These are phyloP conservation scores for Boletus reticulatus DNA, from an alignment of 768 basidiomycete genomes.

Conservation along the genomic window DNA sequence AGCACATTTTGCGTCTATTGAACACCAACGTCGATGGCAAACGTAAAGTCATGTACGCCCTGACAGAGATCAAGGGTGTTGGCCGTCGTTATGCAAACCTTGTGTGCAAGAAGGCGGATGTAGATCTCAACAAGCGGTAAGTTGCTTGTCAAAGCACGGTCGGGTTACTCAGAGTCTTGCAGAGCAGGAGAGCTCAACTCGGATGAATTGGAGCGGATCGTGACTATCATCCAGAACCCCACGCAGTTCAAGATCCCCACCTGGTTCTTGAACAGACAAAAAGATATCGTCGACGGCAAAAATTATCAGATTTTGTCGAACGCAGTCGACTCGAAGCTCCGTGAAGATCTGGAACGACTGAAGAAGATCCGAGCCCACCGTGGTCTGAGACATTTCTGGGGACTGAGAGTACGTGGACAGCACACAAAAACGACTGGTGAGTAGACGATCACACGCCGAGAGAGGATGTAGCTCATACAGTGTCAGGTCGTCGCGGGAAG, in stretches of 20 bases:
- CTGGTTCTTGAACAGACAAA: slow-evolving; percentile 99
- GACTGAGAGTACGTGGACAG: slow-evolving; percentile 94
- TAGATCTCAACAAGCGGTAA: slow-evolving; percentile 97
- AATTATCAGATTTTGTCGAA: slow-evolving; percentile 95
- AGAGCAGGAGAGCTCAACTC: slow-evolving; percentile 99
- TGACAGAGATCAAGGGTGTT: slow-evolving; percentile 99
- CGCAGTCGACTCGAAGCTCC: slow-evolving; percentile 94
- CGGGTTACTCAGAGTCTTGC: slow-evolving; percentile 10
- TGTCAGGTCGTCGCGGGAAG: slow-evolving; percentile 86
- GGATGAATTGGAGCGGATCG: slow-evolving; percentile 97
- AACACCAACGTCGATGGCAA: slow-evolving; percentile 99
- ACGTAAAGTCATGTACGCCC: slow-evolving; percentile 98
- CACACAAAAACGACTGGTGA: slow-evolving; percentile 98
- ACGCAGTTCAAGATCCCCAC: slow-evolving; percentile 99
- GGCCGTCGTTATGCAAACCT: slow-evolving; percentile 98
- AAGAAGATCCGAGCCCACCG: slow-evolving; percentile 99
- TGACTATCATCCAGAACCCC: slow-evolving; percentile 99
- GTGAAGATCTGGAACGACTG: slow-evolving; percentile 96
- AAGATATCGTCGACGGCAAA: slow-evolving; percentile 97
- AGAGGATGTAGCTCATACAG: neutral
- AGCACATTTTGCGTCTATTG: slow-evolving; percentile 99
- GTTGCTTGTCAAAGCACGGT: slow-evolving; percentile 24
- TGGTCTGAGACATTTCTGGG: slow-evolving; percentile 91
- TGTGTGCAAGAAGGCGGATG: slow-evolving; percentile 99
- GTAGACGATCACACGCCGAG: slow-evolving; percentile 14